Base-by-base conservation (phyloP, 805 yeast genomes). In the Wickerhamiella sorbophila region DNA sequence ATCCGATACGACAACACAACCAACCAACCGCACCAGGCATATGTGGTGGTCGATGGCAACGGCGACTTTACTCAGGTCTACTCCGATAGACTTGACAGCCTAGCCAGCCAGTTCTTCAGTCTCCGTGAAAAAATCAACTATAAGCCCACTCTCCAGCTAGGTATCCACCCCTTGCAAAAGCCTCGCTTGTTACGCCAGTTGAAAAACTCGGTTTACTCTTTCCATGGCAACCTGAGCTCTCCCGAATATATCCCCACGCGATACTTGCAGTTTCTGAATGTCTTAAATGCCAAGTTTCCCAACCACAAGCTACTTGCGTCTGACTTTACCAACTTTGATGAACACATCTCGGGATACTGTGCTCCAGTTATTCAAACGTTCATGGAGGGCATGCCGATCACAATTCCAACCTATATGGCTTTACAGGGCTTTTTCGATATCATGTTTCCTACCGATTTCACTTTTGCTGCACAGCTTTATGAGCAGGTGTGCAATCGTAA, bases 211-310 rank as follows among this genome's bases (percentile, higher is more conserved):
- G 21, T 78, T 1, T 65, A 76, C 33, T 94, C 94, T 1, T 67
- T 79, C 52, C 67, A 77, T 45, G 82, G 78, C 40, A 70, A 74
- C 39, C 59, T 84, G 24, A 67, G 85, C 0, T 75, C 73, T 2
- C 79, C 84, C 0, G 94, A 84, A 53, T 84, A 72, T 57, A 72
- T 84, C 26, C 95, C 95, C n/a, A 81, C 93, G 0, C 63, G 86
- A 43, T 64, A 79, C 24, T 51, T 79, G 22, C 72, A 79, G 56
- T 69, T 84, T 39, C 72, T 82, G 57, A 72, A 74, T 36, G 67
- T 79, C 5, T 66, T 84, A 42, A 69, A 72, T 43, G 65, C 69
- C 26, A 65, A 70, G 45, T 84, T 84, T 58, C 94, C 94, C 2
- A 69, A 79, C 38, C 94, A 85, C 56, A 74, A 75, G 21, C 60